Conservation (phyloP, 352 stramenopile species). For the Phytophthora hybrid region DNA sequence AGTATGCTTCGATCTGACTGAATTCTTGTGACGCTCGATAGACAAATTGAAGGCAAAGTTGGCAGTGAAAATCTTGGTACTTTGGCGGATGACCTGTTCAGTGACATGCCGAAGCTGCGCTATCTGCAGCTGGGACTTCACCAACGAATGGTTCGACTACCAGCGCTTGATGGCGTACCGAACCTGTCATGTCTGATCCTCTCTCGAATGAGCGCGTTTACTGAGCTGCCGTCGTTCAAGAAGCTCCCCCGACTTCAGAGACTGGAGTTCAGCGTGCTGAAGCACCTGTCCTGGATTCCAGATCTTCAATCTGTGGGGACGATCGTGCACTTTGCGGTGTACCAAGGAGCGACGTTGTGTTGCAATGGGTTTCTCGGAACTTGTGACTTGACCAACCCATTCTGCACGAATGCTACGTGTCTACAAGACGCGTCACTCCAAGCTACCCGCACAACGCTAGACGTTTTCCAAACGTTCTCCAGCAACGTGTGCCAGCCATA, state of each 20-base stretch:
- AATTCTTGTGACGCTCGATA: conserved; percentile 7
- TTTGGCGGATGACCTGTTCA: conserved; percentile 44
- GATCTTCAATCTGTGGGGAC: conserved; percentile 27
- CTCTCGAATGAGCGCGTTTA: conserved; percentile 29
- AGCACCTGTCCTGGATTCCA: conserved; percentile 23
- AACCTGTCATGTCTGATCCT: conserved; percentile 47
- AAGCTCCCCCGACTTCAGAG: conserved; percentile 24
- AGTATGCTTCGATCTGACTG: not conserved
- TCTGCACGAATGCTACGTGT: conserved; percentile 23
- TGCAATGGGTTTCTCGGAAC: conserved; percentile 47
- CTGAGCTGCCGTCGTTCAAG: conserved; percentile 39
- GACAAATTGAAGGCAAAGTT: conserved; percentile 56
- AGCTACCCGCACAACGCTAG: conserved; percentile 24
- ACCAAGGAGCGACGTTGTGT: conserved; percentile 34
- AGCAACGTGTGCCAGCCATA: conserved; percentile 35
- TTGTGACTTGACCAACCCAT: conserved; percentile 39
- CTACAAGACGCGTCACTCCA: conserved; percentile 14
- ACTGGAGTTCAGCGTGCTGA: conserved; percentile 37
- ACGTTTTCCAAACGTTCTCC: conserved; percentile 22
- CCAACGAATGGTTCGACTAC: conserved; percentile 29
- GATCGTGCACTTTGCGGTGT: conserved; percentile 40
- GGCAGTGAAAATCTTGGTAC: conserved; percentile 29
- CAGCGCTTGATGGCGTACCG: conserved; percentile 37
- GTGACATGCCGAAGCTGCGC: conserved; percentile 36
- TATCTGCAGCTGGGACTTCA: conserved; percentile 52